Evolutionary conservation across 768 basidiomycete species (phyloP), one percentile per base, ranked within the genome.

Genomic region (Mycena maculata): DNA sequence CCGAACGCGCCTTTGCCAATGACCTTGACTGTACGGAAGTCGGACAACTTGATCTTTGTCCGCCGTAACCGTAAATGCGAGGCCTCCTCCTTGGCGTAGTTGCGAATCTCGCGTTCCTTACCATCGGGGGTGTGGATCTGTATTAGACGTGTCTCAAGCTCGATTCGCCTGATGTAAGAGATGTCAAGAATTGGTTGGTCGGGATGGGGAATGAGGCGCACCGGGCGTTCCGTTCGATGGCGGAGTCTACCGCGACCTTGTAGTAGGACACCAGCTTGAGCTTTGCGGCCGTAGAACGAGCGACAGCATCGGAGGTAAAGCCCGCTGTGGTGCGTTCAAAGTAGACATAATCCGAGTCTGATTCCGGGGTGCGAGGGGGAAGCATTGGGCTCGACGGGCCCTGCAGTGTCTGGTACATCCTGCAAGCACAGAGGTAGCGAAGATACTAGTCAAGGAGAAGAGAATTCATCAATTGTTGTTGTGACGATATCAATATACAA

Each of bases 1-100:
- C 97, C 97, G 75, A 99, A 99, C 13, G 97, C 97, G 70, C 97
- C 97, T 83, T 98, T 98, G 28, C 97, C 97, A 75, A 99, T 99
- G 68, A 99, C 96, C 79, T 99, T 99, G 75, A 99, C 91, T 2
- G 97, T 98, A 70, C 89, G 85, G 86, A 99, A 99, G 82, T 99
- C 95, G 39, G 92, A 83, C 59, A 99, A 82, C 47, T 94, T 95
- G 74, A 99, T 92, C 79, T 96, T 94, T 38, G 97, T 99, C 71
- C 97, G 87, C 66, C 93, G 87, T 65, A 99, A 83, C n/a, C 97
- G 90, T 41, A 99, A 84, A 82, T 94, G 95, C 61, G 93, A 93
- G 16, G 90, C 91, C 80, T 97, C 95, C 62, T 90, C 89, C 78
- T 92, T 90, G 70, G 93, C 92, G 69, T 95, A 92, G 76, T 92